A percentile compares a stretch with the other conserved stretches of the same genome.
Conservation (phyloP, 768 basidiomycete species). For the Nevesoporus exiguus region DNA sequence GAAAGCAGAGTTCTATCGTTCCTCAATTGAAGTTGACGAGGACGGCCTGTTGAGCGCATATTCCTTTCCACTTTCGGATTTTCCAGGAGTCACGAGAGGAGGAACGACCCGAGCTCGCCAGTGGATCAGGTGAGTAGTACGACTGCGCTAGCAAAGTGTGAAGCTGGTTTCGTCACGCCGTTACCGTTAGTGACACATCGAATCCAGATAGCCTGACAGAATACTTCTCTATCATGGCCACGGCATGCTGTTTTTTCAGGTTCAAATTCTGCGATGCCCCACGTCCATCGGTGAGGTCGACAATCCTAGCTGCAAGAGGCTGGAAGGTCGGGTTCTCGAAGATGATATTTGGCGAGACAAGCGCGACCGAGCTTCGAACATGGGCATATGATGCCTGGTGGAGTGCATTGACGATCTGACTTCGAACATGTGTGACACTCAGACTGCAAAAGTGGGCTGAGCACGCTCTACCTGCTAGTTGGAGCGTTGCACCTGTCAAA, state of each 20-base stretch:
- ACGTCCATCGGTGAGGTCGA: slow-evolving; percentile 1
- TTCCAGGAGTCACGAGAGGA: slow-evolving; percentile 30
- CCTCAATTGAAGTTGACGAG: neutral
- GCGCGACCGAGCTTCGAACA: too few relatives aligned
- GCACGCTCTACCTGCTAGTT: too few relatives aligned
- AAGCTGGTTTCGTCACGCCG: too few relatives aligned
- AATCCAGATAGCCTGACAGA: neutral
- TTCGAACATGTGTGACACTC: slow-evolving; percentile 20
- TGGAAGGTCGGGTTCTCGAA: slow-evolving; percentile 36
- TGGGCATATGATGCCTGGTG: slow-evolving; percentile 20
- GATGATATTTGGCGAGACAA: slow-evolving; percentile 31
- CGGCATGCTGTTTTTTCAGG: too few relatives aligned
- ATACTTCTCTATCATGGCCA: slow-evolving; percentile 23
- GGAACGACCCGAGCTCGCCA: slow-evolving; percentile 39
- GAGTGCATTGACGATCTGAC: slow-evolving; percentile 7
- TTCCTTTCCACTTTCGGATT: slow-evolving; percentile 22
- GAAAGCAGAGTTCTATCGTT: slow-evolving; percentile 35
- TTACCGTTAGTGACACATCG: neutral
- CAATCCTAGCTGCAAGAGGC: slow-evolving; percentile 1
- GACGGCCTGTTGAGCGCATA: slow-evolving; percentile 15
- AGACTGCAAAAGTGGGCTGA: slow-evolving; percentile 10
- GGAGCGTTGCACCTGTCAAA: neutral
- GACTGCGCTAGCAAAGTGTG: neutral
- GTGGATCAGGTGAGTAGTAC: slow-evolving; percentile 40
- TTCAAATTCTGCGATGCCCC: neutral